Base-by-base conservation (phyloP, 495 filamentous ascomycete genomes). In the Rhizodiscina lignyota region DNA sequence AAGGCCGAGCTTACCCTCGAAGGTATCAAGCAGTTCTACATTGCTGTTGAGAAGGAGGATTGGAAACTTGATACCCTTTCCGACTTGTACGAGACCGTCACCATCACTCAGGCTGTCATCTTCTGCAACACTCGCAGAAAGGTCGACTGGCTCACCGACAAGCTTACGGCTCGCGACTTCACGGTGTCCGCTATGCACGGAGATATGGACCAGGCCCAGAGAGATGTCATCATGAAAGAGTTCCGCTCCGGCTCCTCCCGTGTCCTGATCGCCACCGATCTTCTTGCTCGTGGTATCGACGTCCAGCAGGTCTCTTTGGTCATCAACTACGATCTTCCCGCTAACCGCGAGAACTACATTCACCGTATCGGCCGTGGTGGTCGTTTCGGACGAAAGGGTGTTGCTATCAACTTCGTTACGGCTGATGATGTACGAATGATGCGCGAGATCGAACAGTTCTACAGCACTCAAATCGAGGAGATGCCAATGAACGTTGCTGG, bases 261-360 rank as follows among this genome's bases (percentile, higher is more conserved):
- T 70, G 89, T 97, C 42, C 67, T 97, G 53, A 97, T 97, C 52
- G 84, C 91, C 51, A 97, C 89, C 48, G 89, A 97, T 58, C 71
- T 97, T 36, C 70, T 89, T 66, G 89, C 89, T 48, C 85, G 89
- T 69, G 89, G 89, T 74, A 97, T 97, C 62, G 89, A 97, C 61
- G 89, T 97, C 43, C 89, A 97, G 66, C 89, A 97, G 63, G 89
- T 97, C 35, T 94, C 86, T 42, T 70, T 97, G 54, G 89, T 97
- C 64, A 97, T 97, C 73, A 97, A 97, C 72, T 97, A 97, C 64
- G 89, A 97, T 59, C 69, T 97, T 13, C 89, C 89, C 37, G 81
- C 83, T 60, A 97, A 97, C 68, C 83, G 89, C 55, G 89, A 97
- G 67, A 97, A 97, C 72, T 97, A 97, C 78, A 97, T 97, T 63